Evolutionary conservation across 2,329 filamentous ascomycete genomes (phyloP), one percentile per base, ranked within the genome.

Genomic region (Fusarium keratoplasticum): DNA sequence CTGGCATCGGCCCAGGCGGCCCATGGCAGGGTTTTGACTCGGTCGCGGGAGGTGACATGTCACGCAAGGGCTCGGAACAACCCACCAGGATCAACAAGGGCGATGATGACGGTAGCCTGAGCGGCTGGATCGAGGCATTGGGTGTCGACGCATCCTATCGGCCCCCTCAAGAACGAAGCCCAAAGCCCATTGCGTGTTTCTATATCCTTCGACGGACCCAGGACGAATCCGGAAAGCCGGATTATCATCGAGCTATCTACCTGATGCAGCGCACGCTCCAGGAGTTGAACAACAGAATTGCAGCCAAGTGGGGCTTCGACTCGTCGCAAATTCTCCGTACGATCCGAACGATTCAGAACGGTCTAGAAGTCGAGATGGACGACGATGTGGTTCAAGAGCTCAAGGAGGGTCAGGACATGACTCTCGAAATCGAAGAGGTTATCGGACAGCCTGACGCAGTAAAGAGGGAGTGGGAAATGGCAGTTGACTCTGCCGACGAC

Each of bases 361-460:
- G 95, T 0, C 84, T 98, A 2, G 91, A 95, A 78, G 91, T 98
- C 64, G 90, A 97, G 79, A 89, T 98, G 77, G 96, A 98, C 78
- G 95, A 98, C 79, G 95, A 98, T 72, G 92, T 97, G 57, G 90
- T 98, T 35, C 89, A 89, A 52, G 93, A 96, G 81, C 86, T 98
- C 61, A 89, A 91, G 2, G 96, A 99, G 84, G 95, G 95, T 35
- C 95, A 98, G 82, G 96, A 98, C 79, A 96, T 98, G 93, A 89
- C 92, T 67, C 88, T 94, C 66, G 92, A 96, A 76, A 86, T 94
- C 47, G 80, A 81, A 20, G 86, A 89, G 75, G 78, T 85, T n/a
- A 76, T 81, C 6, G 83, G 85, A 33, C 77, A 78, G 33, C 57
- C 76, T 27, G 40, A 65, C 14, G 76, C 66, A 29, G 76, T 85